A percentile compares a stretch with the other conserved stretches of the same genome.
phyloP scores from a whole-genome alignment of 1,284 basidiomycete species.

The Microbotryum lychnidis-dioicae region DNA sequence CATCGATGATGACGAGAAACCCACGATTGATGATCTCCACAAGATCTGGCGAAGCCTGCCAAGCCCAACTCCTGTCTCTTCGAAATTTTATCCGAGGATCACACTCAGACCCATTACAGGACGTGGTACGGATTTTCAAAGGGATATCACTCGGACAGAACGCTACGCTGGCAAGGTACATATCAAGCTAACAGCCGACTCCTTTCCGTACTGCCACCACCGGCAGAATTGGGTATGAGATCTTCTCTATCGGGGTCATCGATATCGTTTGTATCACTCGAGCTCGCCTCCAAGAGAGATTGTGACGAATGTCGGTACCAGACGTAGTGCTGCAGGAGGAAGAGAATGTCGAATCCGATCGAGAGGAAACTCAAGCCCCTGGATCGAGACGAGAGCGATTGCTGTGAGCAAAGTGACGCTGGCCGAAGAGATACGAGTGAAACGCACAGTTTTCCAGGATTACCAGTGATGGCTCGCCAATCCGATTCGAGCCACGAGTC shows the following conservation, averaged over 20 bases:
- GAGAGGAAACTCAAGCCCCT: constrained; percentile 40
- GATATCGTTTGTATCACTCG: too few relatives aligned
- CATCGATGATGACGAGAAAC: too few relatives aligned
- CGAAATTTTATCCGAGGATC: too few relatives aligned
- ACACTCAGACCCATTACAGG: too few relatives aligned
- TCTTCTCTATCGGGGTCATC: neutral
- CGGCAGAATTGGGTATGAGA: neutral
- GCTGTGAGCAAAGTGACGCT: neutral
- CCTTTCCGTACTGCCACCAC: neutral
- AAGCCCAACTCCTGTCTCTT: too few relatives aligned
- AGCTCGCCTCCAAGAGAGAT: too few relatives aligned
- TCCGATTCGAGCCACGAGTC: constrained; percentile 35
- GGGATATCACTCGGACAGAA: neutral
- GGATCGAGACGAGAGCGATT: neutral
- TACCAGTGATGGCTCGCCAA: constrained; percentile 36
- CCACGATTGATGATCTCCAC: too few relatives aligned
- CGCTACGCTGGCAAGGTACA: too few relatives aligned
- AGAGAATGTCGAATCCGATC: constrained; percentile 40
- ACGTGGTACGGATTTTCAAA: too few relatives aligned
- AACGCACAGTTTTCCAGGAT: constrained; percentile 38
- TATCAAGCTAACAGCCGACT: neutral
- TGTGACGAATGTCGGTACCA: constrained; percentile 32
- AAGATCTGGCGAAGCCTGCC: too few relatives aligned
- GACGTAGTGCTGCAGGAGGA: constrained; percentile 42
- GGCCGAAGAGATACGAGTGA: constrained; percentile 4